Evolutionary conservation across 257 asterid genomes (phyloP).

Genomic region (Sherardia arvensis): DNA sequence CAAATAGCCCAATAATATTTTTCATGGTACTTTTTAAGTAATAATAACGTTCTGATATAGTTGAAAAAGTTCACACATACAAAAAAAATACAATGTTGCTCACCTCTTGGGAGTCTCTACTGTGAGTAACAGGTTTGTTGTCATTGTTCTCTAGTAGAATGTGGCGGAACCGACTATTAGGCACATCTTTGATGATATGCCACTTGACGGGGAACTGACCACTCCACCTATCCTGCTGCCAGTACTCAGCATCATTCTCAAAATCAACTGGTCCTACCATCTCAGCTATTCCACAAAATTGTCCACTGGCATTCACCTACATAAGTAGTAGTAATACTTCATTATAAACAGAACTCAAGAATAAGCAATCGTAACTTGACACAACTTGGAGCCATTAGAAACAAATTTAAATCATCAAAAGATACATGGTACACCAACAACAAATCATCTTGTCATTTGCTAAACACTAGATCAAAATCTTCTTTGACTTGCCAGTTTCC

Average conservation of each 20-base stretch:
- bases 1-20: not conserved
- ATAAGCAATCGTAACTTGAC: not conserved
- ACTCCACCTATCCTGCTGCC: constrained; percentile 99
- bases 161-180: constrained; percentile 92
- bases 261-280: constrained; percentile 93
- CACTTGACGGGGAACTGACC: constrained; percentile 97
- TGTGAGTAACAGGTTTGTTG: constrained; percentile 98
- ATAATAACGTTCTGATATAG: not conserved
- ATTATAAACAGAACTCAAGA: not conserved
- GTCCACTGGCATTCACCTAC: constrained; percentile 98
- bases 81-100: constrained; percentile 6
- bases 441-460: not conserved
- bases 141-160: constrained; percentile 89
- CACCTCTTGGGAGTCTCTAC: constrained; percentile 99
- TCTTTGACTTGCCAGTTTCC: not conserved
- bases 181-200: constrained; percentile 89
- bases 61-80: constrained; percentile 1
- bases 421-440: not conserved
- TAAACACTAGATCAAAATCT: not conserved
- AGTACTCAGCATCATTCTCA: constrained; percentile 87
- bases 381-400: not conserved
- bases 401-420: not conserved
- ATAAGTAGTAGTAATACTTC: constrained; percentile 16
- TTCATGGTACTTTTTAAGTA: not conserved
- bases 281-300: constrained; percentile 98